A percentile compares a stretch with the other conserved stretches of the same genome.
phyloP scores from a whole-genome alignment of 495 filamentous ascomycete genomes.

The Daldinia caldariorum region DNA sequence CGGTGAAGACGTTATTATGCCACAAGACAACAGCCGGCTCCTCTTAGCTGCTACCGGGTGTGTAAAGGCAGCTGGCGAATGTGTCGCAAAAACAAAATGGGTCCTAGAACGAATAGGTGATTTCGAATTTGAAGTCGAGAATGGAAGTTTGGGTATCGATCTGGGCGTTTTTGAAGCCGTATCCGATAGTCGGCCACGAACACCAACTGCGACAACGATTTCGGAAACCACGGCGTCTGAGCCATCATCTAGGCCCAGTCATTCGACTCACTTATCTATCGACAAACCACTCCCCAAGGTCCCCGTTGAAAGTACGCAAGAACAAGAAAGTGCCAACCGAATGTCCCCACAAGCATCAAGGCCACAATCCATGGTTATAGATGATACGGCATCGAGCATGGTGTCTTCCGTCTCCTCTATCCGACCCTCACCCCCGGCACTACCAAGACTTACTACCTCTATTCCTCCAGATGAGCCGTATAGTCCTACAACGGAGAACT shows the following conservation, averaged over 20 bases:
- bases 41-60: slow-evolving; percentile 86
- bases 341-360: slow-evolving; percentile 52
- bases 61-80: slow-evolving; percentile 89
- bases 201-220: slow-evolving; percentile 50
- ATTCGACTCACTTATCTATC: slow-evolving; percentile 36
- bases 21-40: slow-evolving; percentile 79
- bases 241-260: slow-evolving; percentile 34
- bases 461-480: slow-evolving; percentile 56
- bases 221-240: slow-evolving; percentile 48
- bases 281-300: slow-evolving; percentile 49
- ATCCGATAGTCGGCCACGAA: slow-evolving; percentile 49
- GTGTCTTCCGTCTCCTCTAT: slow-evolving; percentile 54
- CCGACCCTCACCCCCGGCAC: slow-evolving; percentile 53
- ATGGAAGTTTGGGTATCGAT: slow-evolving; percentile 59
- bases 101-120: slow-evolving; percentile 93
- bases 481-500: slow-evolving; percentile 55
- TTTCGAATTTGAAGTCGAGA: slow-evolving; percentile 79
- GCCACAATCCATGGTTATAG: slow-evolving; percentile 50
- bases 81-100: slow-evolving; percentile 82
- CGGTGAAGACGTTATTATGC: slow-evolving; percentile 79
- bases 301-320: slow-evolving; percentile 57
- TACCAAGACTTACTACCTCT: slow-evolving; percentile 61
- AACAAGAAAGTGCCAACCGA: slow-evolving; percentile 44
- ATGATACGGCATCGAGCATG: slow-evolving; percentile 49
- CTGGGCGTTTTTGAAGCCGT: slow-evolving; percentile 52